phyloP scores from a whole-genome alignment of 768 basidiomycete species.

The Termitomyces sp. region DNA sequence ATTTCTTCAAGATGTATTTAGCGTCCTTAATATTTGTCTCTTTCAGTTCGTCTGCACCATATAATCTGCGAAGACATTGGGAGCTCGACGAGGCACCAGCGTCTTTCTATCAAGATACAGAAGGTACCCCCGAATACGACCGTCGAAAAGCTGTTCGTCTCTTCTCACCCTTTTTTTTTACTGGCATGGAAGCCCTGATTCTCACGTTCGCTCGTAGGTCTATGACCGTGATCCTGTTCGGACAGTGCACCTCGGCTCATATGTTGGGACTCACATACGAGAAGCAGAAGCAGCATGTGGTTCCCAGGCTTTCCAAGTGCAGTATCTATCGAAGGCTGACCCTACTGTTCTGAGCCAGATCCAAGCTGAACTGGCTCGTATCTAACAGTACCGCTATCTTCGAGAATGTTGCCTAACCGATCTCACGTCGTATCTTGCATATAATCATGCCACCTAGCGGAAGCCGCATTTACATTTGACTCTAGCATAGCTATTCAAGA shows the following conservation, averaged over 20 bases:
- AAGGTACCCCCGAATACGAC: constrained; percentile 71
- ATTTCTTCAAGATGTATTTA: not conserved
- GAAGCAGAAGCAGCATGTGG: constrained; percentile 63
- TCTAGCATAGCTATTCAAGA: constrained; percentile 1
- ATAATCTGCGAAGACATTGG: constrained; percentile 60
- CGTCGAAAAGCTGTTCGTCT: constrained; percentile 64
- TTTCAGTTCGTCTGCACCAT: constrained; percentile 19
- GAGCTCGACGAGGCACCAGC: constrained; percentile 55
- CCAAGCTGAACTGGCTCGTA: constrained; percentile 39
- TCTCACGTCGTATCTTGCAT: not conserved
- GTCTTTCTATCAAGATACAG: constrained; percentile 55
- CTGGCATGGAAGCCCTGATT: constrained; percentile 1
- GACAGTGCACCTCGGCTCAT: constrained; percentile 56
- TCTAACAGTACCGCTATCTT: constrained; percentile 4
- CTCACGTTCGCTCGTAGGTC: constrained; percentile 36
- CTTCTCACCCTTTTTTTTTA: not conserved
- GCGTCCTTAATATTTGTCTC: constrained; percentile 5
- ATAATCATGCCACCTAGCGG: not conserved
- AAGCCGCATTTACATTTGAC: not conserved
- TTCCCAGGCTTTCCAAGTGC: constrained; percentile 48
- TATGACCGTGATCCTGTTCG: constrained; percentile 69
- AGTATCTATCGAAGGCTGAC: constrained; percentile 63
- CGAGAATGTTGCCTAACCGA: not conserved
- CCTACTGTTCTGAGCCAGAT: constrained; percentile 72
- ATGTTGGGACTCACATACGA: constrained; percentile 51